These are phyloP conservation scores for Coniochaeta ligniaria DNA, from an alignment of 2,329 filamentous ascomycete species.

Conservation along the genomic window DNA sequence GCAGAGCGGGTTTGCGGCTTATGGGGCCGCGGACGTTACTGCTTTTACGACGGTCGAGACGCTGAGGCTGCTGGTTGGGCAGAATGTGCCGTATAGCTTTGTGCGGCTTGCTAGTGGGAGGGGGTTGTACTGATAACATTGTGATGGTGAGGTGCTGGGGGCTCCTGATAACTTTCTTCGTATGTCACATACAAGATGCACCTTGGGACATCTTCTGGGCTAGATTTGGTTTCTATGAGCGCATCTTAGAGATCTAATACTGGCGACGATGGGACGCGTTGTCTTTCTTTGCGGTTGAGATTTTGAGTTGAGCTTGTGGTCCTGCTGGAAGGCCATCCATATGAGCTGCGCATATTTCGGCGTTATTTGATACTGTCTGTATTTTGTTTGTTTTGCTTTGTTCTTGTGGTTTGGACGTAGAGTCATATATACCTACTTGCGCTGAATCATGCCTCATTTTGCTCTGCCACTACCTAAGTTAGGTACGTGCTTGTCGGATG, in stretches of 20 bases:
- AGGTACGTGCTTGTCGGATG: too few relatives aligned
- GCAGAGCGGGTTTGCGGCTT: conserved; percentile 70
- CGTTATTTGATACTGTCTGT: not conserved
- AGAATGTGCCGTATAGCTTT: conserved; percentile 85
- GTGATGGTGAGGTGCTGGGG: not conserved
- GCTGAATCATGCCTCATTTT: not conserved
- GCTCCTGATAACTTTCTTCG: too few relatives aligned
- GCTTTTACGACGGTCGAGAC: conserved; percentile 83
- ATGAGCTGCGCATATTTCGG: not conserved
- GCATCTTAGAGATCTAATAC: not conserved
- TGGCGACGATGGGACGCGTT: not conserved
- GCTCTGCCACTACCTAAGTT: not conserved
- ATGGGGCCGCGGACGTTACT: conserved; percentile 71
- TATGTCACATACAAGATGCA: not conserved
- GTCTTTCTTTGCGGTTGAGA: not conserved
- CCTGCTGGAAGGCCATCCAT: not conserved
- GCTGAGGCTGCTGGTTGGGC: conserved; percentile 68
- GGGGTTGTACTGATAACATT: conserved; percentile 34
- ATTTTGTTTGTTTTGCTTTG: not conserved
- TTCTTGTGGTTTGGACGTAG: not conserved
- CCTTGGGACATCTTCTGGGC: not conserved
- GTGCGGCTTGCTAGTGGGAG: conserved; percentile 62
- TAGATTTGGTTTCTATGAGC: not conserved
- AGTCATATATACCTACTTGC: not conserved
- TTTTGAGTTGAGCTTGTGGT: not conserved